phyloP scores from a whole-genome alignment of 2,329 filamentous ascomycete species.

The Penicillium sp. region DNA sequence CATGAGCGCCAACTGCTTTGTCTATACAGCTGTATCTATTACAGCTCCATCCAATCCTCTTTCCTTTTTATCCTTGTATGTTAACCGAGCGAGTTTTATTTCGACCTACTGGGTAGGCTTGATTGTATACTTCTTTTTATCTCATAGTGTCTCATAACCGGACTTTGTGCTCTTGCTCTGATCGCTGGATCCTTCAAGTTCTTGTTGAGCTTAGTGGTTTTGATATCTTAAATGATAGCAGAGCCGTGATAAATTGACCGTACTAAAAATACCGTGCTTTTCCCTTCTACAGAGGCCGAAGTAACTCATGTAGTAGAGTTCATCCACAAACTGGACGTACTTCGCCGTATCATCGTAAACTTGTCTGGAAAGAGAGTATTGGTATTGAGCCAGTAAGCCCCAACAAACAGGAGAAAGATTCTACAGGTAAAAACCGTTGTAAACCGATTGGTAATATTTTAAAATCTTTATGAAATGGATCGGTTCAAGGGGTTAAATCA shows the following conservation, averaged over 20 bases:
- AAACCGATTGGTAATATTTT: too few species aligned
- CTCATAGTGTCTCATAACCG: not conserved
- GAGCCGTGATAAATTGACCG: not conserved
- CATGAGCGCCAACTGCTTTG: constrained; percentile 22
- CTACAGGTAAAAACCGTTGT: too few species aligned
- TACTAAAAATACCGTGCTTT: too few species aligned
- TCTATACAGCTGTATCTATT: constrained; percentile 7
- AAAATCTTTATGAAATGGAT: too few species aligned
- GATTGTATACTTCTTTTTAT: not conserved
- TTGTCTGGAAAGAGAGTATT: too few species aligned
- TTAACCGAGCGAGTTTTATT: constrained; percentile 7
- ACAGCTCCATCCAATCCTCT: not conserved
- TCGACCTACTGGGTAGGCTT: not conserved
- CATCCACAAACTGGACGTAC: too few species aligned
- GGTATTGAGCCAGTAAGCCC: too few species aligned
- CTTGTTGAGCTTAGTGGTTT: not conserved
- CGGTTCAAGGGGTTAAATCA: too few species aligned
- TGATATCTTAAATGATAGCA: not conserved
- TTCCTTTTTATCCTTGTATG: constrained; percentile 8
- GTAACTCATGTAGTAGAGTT: too few species aligned
- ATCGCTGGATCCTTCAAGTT: not conserved
- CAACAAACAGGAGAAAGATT: too few species aligned
- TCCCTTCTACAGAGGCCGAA: too few species aligned
- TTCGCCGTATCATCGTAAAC: too few species aligned
- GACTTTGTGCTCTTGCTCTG: not conserved